These are phyloP conservation scores for Batrachochytrium dendrobatidis DNA, from an alignment of 371 early-diverging fungal species.

Conservation along the genomic window DNA sequence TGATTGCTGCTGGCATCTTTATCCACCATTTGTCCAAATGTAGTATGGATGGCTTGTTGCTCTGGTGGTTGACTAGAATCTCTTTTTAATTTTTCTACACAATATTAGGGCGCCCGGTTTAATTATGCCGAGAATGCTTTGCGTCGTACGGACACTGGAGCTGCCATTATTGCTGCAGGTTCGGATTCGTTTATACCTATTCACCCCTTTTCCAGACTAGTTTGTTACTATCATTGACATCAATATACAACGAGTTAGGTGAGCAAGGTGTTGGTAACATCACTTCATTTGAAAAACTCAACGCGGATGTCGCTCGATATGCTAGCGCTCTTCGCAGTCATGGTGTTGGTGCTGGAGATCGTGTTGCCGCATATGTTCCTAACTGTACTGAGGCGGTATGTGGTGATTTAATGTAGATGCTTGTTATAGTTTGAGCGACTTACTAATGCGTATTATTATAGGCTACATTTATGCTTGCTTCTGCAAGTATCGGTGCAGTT, in stretches of 20 bases:
- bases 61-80: background rate
- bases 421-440: background rate
- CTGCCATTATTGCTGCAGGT: slow-evolving; percentile 71
- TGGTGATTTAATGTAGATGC: background rate
- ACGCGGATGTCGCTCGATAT: slow-evolving; percentile 60
- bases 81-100: too few relatives aligned
- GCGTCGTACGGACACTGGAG: slow-evolving; percentile 43
- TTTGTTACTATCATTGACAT: background rate
- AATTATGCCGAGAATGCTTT: slow-evolving; percentile 90
- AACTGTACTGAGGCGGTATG: slow-evolving; percentile 76
- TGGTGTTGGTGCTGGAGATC: slow-evolving; percentile 78
- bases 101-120: slow-evolving; percentile 53
- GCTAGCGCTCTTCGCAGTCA: slow-evolving; percentile 62
- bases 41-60: background rate
- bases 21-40: background rate
- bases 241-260: slow-evolving; percentile 19
- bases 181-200: slow-evolving; percentile 2
- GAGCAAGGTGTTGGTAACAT: slow-evolving; percentile 28
- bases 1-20: background rate
- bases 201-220: background rate
- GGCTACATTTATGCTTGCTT: slow-evolving; percentile 80
- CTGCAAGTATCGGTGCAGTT: slow-evolving; percentile 89
- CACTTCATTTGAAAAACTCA: slow-evolving; percentile 72
- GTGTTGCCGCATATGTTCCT: slow-evolving; percentile 89
- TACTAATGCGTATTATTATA: background rate